Evolutionary conservation across 352 stramenopile species (phyloP).

Genomic region (Peronospora destructor): DNA sequence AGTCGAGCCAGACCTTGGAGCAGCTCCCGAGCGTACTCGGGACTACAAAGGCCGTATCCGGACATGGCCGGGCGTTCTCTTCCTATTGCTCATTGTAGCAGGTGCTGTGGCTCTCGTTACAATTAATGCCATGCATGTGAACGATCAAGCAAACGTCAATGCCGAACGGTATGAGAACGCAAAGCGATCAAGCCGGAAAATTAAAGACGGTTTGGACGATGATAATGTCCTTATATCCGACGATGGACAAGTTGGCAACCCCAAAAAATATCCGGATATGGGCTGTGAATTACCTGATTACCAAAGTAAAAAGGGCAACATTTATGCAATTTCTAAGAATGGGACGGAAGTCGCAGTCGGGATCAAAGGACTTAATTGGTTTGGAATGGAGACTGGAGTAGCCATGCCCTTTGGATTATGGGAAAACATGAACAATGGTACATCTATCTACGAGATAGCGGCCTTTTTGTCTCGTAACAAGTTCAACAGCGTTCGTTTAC

Average conservation of each 20-base stretch:
- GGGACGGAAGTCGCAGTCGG: constrained; percentile 45
- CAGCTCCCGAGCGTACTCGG: constrained; percentile 35
- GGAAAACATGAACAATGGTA: constrained; percentile 65
- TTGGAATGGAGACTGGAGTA: constrained; percentile 65
- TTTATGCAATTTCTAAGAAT: constrained; percentile 40
- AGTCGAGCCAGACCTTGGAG: constrained; percentile 31
- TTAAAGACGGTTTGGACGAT: constrained; percentile 35
- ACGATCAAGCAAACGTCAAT: constrained; percentile 24
- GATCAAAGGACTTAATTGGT: constrained; percentile 72
- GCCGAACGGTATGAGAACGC: constrained; percentile 27
- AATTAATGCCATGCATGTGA: constrained; percentile 32
- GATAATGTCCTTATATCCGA: constrained; percentile 34
- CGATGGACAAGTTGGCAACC: constrained; percentile 50
- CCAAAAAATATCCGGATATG: constrained; percentile 46
- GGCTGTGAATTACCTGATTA: constrained; percentile 55
- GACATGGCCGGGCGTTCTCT: constrained; percentile 22
- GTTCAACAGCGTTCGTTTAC: constrained; percentile 62
- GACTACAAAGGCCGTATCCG: constrained; percentile 59
- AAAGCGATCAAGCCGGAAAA: constrained; percentile 25
- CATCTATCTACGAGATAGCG: constrained; percentile 55
- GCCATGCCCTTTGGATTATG: constrained; percentile 61
- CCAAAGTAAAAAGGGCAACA: constrained; percentile 50
- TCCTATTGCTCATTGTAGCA: constrained; percentile 40
- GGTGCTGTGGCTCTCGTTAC: constrained; percentile 43
- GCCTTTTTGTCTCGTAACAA: constrained; percentile 62